Evolutionary conservation across 805 yeast species (phyloP).

Genomic region (Monosporozyma aerobia): DNA sequence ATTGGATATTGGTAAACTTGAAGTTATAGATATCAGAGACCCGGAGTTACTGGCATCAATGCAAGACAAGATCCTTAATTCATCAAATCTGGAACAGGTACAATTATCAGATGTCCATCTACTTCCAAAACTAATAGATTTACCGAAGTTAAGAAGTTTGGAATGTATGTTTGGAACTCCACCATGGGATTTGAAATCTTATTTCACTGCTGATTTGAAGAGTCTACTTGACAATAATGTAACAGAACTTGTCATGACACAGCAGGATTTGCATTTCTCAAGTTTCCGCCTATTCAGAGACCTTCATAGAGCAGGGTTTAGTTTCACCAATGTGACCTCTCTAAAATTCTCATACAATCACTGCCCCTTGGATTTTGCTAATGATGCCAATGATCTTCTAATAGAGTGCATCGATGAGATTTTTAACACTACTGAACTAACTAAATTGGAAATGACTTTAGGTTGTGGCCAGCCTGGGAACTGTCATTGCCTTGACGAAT

Average conservation of each 20-base stretch:
- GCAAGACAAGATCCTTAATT: conserved; percentile 6
- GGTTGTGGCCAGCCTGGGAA: conserved; percentile 41
- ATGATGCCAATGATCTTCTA: conserved; percentile 25
- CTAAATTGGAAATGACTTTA: conserved; percentile 40
- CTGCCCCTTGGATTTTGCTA: conserved; percentile 35
- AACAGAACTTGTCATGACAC: conserved; percentile 14
- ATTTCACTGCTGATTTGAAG: neutral
- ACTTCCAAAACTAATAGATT: neutral
- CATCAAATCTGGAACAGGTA: conserved; percentile 8
- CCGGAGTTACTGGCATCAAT: conserved; percentile 8
- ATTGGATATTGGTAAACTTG: conserved; percentile 17
- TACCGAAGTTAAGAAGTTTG: neutral
- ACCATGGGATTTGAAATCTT: neutral
- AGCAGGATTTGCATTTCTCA: conserved; percentile 32
- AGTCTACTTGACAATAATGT: neutral
- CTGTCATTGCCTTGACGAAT: conserved; percentile 39
- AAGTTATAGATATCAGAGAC: conserved; percentile 17
- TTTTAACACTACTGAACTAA: conserved; percentile 26
- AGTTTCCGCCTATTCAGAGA: conserved; percentile 30
- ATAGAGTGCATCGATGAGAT: conserved; percentile 23
- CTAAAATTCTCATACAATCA: conserved; percentile 39
- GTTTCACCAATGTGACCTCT: conserved; percentile 19
- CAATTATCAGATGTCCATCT: conserved; percentile 8
- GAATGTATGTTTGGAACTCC: neutral
- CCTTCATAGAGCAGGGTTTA: conserved; percentile 3